phyloP scores from a whole-genome alignment of 768 basidiomycete species.

The Boletellus ananiceps region DNA sequence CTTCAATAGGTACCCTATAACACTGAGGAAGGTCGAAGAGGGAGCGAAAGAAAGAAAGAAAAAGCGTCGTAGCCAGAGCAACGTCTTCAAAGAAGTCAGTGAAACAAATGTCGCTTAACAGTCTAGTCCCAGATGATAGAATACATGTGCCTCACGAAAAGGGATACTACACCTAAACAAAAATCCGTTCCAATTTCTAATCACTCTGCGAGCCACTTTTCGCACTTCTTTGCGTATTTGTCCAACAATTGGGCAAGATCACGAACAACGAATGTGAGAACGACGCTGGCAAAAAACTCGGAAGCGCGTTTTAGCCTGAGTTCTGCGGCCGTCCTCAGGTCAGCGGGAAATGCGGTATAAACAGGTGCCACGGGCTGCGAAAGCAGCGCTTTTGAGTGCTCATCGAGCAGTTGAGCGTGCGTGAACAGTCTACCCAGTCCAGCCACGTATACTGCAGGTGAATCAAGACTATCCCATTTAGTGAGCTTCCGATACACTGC shows the following conservation, averaged over 20 bases:
- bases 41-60: not conserved
- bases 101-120: conserved; percentile 28
- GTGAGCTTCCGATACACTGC: conserved; percentile 10
- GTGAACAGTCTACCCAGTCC: conserved; percentile 70
- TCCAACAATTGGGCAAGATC: conserved; percentile 83
- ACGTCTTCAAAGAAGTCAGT: conserved; percentile 15
- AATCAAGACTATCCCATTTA: conserved; percentile 62
- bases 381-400: conserved; percentile 73
- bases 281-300: conserved; percentile 89
- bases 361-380: conserved; percentile 64
- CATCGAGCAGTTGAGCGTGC: conserved; percentile 77
- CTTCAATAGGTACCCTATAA: conserved; percentile 24
- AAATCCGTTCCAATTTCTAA: conserved; percentile 18
- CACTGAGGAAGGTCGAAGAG: conserved; percentile 19
- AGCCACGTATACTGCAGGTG: conserved; percentile 78
- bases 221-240: conserved; percentile 92
- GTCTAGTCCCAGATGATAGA: conserved; percentile 34
- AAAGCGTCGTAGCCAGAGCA: conserved; percentile 11
- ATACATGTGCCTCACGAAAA: conserved; percentile 29
- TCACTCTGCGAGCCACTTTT: conserved; percentile 87
- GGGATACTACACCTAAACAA: conserved; percentile 24
- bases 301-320: conserved; percentile 73
- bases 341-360: conserved; percentile 65
- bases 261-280: conserved; percentile 84
- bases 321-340: conserved; percentile 63